phyloP scores from a whole-genome alignment of 1,284 basidiomycete species.

The Exsudoporus floridanus region DNA sequence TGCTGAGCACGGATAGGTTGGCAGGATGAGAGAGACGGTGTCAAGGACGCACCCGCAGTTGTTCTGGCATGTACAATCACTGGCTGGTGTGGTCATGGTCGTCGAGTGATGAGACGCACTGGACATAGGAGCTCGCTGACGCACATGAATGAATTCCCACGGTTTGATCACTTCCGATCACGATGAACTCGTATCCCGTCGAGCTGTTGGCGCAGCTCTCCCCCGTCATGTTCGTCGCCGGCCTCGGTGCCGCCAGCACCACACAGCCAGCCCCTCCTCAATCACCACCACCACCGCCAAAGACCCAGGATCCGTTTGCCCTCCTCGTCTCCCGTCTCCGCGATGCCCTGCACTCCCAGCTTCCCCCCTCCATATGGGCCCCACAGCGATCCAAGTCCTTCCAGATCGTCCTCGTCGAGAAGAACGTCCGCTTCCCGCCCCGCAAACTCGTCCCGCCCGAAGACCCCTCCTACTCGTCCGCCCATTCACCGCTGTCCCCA shows the following conservation, averaged over 20 bases:
- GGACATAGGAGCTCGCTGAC: not conserved
- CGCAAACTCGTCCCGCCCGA: conserved; percentile 68
- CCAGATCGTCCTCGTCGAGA: conserved; percentile 80
- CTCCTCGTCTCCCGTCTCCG: conserved; percentile 56
- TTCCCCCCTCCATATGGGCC: conserved; percentile 63
- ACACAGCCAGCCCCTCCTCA: not conserved
- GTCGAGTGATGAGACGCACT: not conserved
- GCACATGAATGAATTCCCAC: conserved; percentile 2
- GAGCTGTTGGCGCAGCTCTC: conserved; percentile 82
- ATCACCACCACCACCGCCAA: conserved; percentile 32
- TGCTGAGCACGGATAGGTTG: conserved; percentile 11
- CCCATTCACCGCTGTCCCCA: conserved; percentile 89
- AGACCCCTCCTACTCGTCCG: conserved; percentile 49
- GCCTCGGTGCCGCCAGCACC: conserved; percentile 50
- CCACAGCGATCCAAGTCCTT: conserved; percentile 72
- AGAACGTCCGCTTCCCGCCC: conserved; percentile 81
- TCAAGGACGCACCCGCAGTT: conserved; percentile 21
- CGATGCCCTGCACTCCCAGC: conserved; percentile 59
- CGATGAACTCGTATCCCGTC: conserved; percentile 87
- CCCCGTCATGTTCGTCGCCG: conserved; percentile 92
- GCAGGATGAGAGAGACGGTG: no score
- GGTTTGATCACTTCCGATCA: not conserved
- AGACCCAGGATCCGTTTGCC: conserved; percentile 56
- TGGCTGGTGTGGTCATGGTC: conserved; percentile 1
- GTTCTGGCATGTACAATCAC: conserved; percentile 22